phyloP scores from a whole-genome alignment of 1,139 yeast genomes.

The Geotrichum aggregatum region DNA sequence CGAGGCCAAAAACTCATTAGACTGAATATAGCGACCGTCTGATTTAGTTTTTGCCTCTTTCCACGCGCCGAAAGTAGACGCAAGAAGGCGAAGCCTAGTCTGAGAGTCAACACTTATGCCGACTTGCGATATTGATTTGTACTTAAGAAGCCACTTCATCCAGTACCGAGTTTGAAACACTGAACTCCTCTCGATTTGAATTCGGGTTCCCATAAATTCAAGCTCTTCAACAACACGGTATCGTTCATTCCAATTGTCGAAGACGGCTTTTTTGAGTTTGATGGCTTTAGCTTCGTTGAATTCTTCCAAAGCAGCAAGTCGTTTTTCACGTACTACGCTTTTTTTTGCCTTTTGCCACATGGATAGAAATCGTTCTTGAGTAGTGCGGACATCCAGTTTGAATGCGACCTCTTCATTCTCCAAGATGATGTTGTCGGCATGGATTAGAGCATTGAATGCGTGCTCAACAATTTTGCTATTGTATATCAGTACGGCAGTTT shows the following conservation, averaged over 20 bases:
- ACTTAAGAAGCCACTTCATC: conserved; percentile 5
- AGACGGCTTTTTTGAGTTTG: background rate
- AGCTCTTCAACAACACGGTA: conserved; percentile 2
- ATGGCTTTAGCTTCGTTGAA: background rate
- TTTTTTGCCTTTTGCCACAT: conserved; percentile 7
- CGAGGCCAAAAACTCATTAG: background rate
- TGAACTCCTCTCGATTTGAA: background rate
- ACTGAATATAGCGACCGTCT: background rate
- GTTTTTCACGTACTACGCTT: background rate
- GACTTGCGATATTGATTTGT: background rate
- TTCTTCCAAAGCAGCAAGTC: background rate
- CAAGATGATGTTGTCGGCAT: background rate
- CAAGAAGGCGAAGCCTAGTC: background rate
- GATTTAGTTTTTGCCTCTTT: background rate
- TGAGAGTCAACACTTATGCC: background rate
- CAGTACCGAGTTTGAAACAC: conserved; percentile 3
- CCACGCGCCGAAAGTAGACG: conserved; percentile 3
- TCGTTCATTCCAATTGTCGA: conserved; percentile 13
- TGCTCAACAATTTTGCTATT: background rate
- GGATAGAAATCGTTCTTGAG: conserved; percentile 1
- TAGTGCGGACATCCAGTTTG: background rate
- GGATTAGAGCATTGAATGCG: background rate
- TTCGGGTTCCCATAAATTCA: conserved; percentile 1
- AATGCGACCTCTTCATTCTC: background rate
- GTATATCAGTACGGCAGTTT: conserved; percentile 15